Conservation (phyloP, 2,329 filamentous ascomycete species). For the Diaporthe batatas region DNA sequence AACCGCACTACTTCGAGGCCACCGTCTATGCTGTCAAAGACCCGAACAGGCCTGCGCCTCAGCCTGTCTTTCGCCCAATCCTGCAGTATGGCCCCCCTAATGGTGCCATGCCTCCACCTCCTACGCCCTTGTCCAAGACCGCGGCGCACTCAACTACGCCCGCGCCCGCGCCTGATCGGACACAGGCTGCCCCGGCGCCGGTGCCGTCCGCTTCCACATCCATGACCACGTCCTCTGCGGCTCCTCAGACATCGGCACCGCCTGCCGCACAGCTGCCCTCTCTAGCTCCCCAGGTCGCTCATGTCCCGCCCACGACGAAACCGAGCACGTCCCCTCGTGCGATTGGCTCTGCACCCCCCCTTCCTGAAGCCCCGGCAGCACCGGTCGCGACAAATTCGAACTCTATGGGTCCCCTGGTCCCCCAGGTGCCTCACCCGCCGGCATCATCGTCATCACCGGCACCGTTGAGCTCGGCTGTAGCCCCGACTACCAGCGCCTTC, state of each 20-base stretch:
- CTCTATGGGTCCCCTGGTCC: conserved; percentile 7
- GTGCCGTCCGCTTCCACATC: conserved; percentile 40
- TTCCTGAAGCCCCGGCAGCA: conserved; percentile 41
- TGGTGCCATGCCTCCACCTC: conserved; percentile 70
- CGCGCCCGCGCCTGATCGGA: conserved; percentile 43
- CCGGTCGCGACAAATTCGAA: conserved; percentile 38
- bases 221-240: neutral
- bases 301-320: conserved; percentile 40
- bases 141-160: conserved; percentile 47
- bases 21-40: conserved; percentile 80
- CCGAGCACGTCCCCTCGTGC: conserved; percentile 48
- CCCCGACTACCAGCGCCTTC: conserved; percentile 35
- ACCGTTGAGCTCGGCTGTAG: conserved; percentile 46
- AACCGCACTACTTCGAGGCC: conserved; percentile 84
- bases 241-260: conserved; percentile 39
- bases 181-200: conserved; percentile 44
- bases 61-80: conserved; percentile 64
- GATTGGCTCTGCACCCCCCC: conserved; percentile 49
- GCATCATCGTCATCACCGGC: conserved; percentile 51
- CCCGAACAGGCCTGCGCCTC: conserved; percentile 62
- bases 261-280: conserved; percentile 42
- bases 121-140: conserved; percentile 50
- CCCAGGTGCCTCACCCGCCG: conserved; percentile 44
- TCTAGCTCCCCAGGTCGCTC: conserved; percentile 12
- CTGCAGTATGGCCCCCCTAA: conserved; percentile 76